Conservation (phyloP, 495 filamentous ascomycete species). For the Cetradonia linearis region DNA sequence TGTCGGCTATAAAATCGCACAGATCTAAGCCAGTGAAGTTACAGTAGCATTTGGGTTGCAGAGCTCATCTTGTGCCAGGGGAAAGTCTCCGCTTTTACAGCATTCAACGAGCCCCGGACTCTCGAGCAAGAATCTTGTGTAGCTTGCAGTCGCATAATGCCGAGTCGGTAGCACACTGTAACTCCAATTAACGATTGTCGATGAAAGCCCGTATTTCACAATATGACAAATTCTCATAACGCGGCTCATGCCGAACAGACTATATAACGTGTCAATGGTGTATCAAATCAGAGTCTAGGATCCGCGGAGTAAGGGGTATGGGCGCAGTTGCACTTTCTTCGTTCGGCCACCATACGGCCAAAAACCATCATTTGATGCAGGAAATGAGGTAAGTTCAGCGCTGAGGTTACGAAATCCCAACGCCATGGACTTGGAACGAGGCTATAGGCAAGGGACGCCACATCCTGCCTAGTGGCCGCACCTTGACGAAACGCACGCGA, state of each 20-base stretch:
- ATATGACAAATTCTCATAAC: slow-evolving; percentile 12
- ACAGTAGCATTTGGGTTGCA: not conserved
- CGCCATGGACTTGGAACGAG: slow-evolving; percentile 12
- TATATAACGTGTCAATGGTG: not conserved
- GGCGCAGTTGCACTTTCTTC: not conserved
- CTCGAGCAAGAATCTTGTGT: not conserved
- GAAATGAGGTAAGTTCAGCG: too few relatives aligned
- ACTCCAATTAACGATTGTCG: not conserved
- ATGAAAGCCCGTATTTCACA: not conserved
- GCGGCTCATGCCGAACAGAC: slow-evolving; percentile 1
- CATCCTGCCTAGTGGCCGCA: slow-evolving; percentile 14
- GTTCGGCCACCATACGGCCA: not conserved
- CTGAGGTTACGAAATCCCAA: slow-evolving; percentile 6
- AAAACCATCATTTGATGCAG: not conserved
- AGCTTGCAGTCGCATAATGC: slow-evolving; percentile 2
- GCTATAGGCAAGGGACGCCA: slow-evolving; percentile 8
- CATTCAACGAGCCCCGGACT: not conserved
- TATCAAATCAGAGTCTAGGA: slow-evolving; percentile 2
- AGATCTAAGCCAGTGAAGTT: too few relatives aligned
- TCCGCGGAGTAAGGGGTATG: not conserved
- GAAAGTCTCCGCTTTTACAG: not conserved
- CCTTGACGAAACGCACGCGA: slow-evolving; percentile 15
- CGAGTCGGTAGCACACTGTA: not conserved
- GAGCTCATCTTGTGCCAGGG: not conserved
- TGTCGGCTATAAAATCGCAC: not conserved